Evolutionary conservation across 108 stramenopile species (phyloP), one percentile per base, ranked within the genome.

Genomic region (Skeletonema tropicum): DNA sequence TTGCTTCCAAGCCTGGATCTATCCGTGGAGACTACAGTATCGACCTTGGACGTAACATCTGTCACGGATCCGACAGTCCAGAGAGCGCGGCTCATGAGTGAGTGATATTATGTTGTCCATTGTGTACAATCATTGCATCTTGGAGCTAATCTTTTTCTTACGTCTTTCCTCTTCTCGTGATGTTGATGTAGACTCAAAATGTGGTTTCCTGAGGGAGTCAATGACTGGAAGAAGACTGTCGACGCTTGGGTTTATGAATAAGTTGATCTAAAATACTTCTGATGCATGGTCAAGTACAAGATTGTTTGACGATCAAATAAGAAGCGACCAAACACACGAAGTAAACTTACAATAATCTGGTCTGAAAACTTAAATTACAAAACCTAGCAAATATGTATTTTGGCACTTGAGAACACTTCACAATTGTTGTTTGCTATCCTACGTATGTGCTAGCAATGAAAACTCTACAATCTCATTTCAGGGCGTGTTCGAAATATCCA

Each of bases 181-280:
- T 45, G 11, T 39, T 12, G 3, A 45, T n/a, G 15, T n/a, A 45
- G 42, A 73, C 79, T 94, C 59, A 83, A 90, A 29, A 94, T 94
- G 92, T 74, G 93, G 93, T 94, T 94, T 63, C 91, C 91, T 5
- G 93, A 92, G 57, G 93, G 93, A 46, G 93, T 94, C 55, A 92
- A 88, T 66, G 91, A 94, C 55, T 94, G 88, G 87, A 74, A 60
- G 26, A 90, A 90, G 87, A 75, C 85, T 69, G 89, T 92, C 26
- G 91, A 94, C 64, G 32, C 84, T 49, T 88, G 72, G 74, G 84
- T 94, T 10, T 94, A 94, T 73, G 91, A 94, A 45, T 45, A 74
- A 42, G 79, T 59, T 74, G 59, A 61, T 46, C 46, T 25, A 15
- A 6, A 1, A 39, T 2, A 39, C 0, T 39, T 39, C 11, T 39